Percentiles rank a stretch among this genome's conserved stretches.
Evolutionary conservation across 1,284 basidiomycete genomes (phyloP).

Genomic region (Flammula alnicola): DNA sequence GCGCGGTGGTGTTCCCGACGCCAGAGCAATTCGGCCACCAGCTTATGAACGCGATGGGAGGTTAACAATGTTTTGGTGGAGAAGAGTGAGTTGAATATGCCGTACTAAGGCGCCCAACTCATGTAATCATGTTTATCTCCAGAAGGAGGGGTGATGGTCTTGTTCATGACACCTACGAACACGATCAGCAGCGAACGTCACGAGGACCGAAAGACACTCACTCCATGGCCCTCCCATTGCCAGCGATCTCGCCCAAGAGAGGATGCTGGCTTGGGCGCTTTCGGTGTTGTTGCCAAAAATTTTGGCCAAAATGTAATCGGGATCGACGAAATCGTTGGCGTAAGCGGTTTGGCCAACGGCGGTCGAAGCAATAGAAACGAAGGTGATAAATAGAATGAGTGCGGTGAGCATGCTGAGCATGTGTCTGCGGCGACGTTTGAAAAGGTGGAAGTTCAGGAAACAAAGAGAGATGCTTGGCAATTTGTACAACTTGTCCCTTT

Average conservation of each 20-base stretch:
- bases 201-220: constrained; percentile 31
- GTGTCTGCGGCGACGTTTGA: constrained; percentile 5
- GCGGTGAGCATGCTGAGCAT: constrained; percentile 20
- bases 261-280: constrained; percentile 47
- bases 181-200: neutral
- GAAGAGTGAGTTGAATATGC: constrained; percentile 1
- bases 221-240: constrained; percentile 59
- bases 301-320: constrained; percentile 48
- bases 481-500: neutral
- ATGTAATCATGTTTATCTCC: constrained; percentile 55
- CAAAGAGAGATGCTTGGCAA: neutral
- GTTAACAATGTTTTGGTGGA: neutral
- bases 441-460: neutral
- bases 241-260: constrained; percentile 47
- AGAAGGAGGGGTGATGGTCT: constrained; percentile 44
- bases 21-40: constrained; percentile 65
- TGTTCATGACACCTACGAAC: constrained; percentile 45
- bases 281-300: constrained; percentile 44
- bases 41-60: constrained; percentile 35
- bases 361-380: constrained; percentile 20
- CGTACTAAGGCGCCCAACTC: constrained; percentile 62
- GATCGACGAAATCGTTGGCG: constrained; percentile 59
- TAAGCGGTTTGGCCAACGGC: constrained; percentile 40
- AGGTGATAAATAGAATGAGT: constrained; percentile 18
- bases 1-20: constrained; percentile 49